Conservation (phyloP, 176 grass and related monocot species). For the Musa itinerans region DNA sequence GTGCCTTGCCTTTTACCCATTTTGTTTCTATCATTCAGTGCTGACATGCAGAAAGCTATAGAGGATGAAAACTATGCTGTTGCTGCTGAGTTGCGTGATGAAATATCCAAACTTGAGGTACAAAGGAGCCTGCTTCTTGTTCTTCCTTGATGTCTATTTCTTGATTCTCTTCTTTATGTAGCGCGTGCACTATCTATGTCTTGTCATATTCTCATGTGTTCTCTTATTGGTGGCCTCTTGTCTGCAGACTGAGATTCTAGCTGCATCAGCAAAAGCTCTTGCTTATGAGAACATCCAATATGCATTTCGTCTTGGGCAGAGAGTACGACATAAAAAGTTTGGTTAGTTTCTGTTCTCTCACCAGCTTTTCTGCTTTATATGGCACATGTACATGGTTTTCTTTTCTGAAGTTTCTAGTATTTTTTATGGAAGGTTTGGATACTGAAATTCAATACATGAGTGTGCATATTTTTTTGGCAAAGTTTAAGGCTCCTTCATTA, state of each 20-base stretch:
- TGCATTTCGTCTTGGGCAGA: constrained; percentile 81
- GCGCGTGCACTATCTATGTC: constrained; percentile 3
- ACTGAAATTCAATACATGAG: neutral
- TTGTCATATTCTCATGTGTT: neutral
- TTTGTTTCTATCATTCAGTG: constrained; percentile 47
- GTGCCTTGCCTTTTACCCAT: constrained; percentile 7
- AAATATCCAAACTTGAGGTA: constrained; percentile 89
- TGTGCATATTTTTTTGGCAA: no score
- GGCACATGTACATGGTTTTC: neutral
- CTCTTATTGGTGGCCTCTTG: neutral
- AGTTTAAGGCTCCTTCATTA: no score
- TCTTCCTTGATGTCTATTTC: constrained; percentile 5
- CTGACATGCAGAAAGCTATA: constrained; percentile 90
- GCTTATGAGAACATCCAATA: constrained; percentile 76
- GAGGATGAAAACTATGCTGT: constrained; percentile 81
- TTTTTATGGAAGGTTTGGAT: neutral
- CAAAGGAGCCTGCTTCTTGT: constrained; percentile 7
- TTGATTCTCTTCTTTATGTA: constrained; percentile 17
- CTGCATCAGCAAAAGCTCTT: constrained; percentile 84
- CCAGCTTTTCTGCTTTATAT: constrained; percentile 1
- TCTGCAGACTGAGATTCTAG: constrained; percentile 66
- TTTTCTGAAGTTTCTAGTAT: neutral
- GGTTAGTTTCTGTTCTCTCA: constrained; percentile 44
- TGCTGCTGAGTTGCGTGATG: constrained; percentile 72
- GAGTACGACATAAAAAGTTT: constrained; percentile 74